Evolutionary conservation across 768 basidiomycete species (phyloP).

Genomic region (Pluteus cervinus): DNA sequence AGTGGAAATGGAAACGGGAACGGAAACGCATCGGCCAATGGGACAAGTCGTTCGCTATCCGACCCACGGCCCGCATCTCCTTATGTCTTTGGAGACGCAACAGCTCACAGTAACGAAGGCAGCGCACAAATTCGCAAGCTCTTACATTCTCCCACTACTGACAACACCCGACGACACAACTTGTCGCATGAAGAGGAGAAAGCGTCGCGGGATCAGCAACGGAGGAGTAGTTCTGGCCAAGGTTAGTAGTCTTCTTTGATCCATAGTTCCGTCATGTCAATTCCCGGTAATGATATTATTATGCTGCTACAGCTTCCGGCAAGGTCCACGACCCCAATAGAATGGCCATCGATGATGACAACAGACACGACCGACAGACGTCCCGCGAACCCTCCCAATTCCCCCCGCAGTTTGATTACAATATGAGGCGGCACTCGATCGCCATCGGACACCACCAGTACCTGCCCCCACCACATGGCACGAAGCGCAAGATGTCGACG

Average conservation of each 20-base stretch:
- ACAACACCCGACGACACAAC: slow-evolving; percentile 29
- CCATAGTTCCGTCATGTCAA: slow-evolving; percentile 9
- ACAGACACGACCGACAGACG: slow-evolving; percentile 22
- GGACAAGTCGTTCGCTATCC: too few species aligned
- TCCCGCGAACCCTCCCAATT: slow-evolving; percentile 17
- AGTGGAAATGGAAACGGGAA: too few species aligned
- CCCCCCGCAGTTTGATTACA: slow-evolving; percentile 58
- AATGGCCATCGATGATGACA: slow-evolving; percentile 35
- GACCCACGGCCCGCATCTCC: slow-evolving; percentile 59
- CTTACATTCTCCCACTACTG: slow-evolving; percentile 51
- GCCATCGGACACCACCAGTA: slow-evolving; percentile 45
- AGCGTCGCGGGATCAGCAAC: too few species aligned
- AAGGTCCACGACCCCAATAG: slow-evolving; percentile 25
- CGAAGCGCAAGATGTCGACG: slow-evolving; percentile 79
- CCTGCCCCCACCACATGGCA: slow-evolving; percentile 45
- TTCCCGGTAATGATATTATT: slow-evolving; percentile 12
- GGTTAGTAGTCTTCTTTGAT: too few species aligned
- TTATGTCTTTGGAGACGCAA: slow-evolving; percentile 68
- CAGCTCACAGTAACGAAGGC: slow-evolving; percentile 29
- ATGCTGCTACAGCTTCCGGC: slow-evolving; percentile 18
- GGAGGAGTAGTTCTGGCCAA: too few species aligned
- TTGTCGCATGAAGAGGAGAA: slow-evolving; percentile 14
- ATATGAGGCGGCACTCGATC: slow-evolving; percentile 68
- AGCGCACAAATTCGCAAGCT: slow-evolving; percentile 50
- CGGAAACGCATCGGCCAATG: too few species aligned